These are phyloP conservation scores for Akebia trifoliata DNA, from an alignment of 164 flowering plant genomes.

Conservation along the genomic window DNA sequence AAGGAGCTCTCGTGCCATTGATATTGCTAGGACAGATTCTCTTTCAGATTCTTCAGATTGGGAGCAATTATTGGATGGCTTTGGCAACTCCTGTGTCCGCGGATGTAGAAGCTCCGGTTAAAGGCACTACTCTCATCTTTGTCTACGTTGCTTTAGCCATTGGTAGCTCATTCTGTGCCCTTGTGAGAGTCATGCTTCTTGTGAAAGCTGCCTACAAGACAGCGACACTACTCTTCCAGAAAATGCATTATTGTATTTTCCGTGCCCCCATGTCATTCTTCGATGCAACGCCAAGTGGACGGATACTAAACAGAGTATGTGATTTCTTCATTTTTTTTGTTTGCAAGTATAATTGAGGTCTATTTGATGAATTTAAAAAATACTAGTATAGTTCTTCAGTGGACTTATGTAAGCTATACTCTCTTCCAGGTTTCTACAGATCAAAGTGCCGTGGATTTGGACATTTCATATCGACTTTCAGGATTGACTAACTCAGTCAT, in stretches of 20 bases:
- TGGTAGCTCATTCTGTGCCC: constrained; percentile 61
- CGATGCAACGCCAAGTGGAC: constrained; percentile 93
- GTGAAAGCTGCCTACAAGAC: constrained; percentile 66
- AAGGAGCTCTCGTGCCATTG: constrained; percentile 75
- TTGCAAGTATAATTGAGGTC: background rate
- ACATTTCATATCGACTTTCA: constrained; percentile 41
- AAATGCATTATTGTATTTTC: constrained; percentile 76
- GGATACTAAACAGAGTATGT: constrained; percentile 79
- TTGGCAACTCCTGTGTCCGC: constrained; percentile 75
- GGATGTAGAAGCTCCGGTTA: constrained; percentile 44
- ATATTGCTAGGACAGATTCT: constrained; percentile 49
- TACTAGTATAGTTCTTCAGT: constrained; percentile 3
- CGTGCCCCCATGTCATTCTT: constrained; percentile 97
- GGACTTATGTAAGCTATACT: background rate
- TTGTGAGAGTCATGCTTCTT: constrained; percentile 44
- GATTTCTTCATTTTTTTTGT: background rate
- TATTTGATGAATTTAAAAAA: constrained; percentile 1
- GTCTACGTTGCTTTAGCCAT: constrained; percentile 71
- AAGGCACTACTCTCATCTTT: constrained; percentile 33
- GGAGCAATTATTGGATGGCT: constrained; percentile 97
- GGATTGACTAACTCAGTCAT: constrained; percentile 48
- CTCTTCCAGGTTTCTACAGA: constrained; percentile 79
- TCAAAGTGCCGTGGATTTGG: constrained; percentile 74
- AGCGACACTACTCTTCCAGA: constrained; percentile 65
- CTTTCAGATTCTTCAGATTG: constrained; percentile 75